phyloP scores from a whole-genome alignment of 345 rosid genomes.

The Sisymbrium irio region DNA sequence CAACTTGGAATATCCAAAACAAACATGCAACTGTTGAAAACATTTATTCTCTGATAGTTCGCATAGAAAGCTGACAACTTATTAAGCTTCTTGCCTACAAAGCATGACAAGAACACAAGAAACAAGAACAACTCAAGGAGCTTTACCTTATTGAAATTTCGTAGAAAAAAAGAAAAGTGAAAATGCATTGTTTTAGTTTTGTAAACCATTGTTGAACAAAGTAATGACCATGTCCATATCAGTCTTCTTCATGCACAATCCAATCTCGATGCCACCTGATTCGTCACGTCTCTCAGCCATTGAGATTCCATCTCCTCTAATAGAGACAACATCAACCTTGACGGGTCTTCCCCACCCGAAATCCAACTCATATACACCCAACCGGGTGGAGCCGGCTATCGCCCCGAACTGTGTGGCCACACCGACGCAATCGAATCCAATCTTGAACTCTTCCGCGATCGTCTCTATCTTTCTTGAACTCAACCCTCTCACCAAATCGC shows the following conservation, averaged over 20 bases:
- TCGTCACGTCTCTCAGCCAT: constrained; percentile 30
- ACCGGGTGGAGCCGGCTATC: constrained; percentile 31
- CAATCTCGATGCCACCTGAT: constrained; percentile 32
- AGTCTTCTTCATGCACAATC: constrained; percentile 17
- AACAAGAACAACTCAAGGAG: background rate
- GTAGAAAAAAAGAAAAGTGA: too few species aligned
- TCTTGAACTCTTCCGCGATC: background rate
- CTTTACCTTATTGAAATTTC: background rate
- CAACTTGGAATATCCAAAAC: too few species aligned
- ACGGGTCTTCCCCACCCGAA: constrained; percentile 34
- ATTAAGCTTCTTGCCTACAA: too few species aligned
- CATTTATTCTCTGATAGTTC: too few species aligned
- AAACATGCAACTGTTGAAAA: too few species aligned
- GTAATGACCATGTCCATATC: background rate
- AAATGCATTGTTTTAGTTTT: background rate
- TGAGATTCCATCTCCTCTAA: background rate
- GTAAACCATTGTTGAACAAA: constrained; percentile 6
- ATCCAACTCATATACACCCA: constrained; percentile 27
- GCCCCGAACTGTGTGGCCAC: background rate
- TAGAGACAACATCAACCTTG: constrained; percentile 5
- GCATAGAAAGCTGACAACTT: too few species aligned
- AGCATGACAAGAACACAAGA: background rate
- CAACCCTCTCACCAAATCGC: constrained; percentile 12
- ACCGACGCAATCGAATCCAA: background rate
- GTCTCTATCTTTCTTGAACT: constrained; percentile 8